Base-by-base conservation (phyloP, 306 rosid species). In the Ochetophila trinervis region DNA sequence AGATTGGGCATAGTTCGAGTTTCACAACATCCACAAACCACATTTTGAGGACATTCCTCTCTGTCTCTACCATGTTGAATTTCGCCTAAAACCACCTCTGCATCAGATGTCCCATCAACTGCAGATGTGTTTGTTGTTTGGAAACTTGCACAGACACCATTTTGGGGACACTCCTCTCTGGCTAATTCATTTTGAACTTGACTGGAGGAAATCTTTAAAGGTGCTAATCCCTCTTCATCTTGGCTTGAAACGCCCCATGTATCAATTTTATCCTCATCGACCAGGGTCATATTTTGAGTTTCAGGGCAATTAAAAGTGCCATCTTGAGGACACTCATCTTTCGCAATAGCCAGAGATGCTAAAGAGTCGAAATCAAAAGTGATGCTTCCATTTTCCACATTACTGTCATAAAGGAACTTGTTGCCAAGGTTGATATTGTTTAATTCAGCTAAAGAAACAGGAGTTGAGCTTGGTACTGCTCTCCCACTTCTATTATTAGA, bases 301-400 rank as follows among this genome's bases (percentile, higher is more conserved):
- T 51, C 83, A 4, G 24, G 52, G 22, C 60, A 49, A 50, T 69
- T 70, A n/a, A 68, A 55, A 40, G 5, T 44, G 24, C 83, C 77
- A 52, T 10, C 57, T 63, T 67, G 78, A 70, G 58, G 56, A 51
- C 54, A 35, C 74, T 80, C 84, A 24, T 73, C 75, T 71, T 70
- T 78, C 44, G 71, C 70, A 40, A 70, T 53, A 48, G 75, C 65
- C 58, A 70, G 55, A 40, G 78, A 58, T 40, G 68, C 79, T 51
- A 72, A 70, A 67, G 86, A 62, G 51, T 64, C 73, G 30, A 59
- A 63, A 44, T 65, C 66, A 73, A 72, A 63, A 44, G 69, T 53
- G 55, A 69, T 59, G 75, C 70, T 74, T 54, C 77, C 74, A 16
- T 57, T 78, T 52, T 77, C 92, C 45, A 55, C 66, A 60, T 50